Evolutionary conservation across 495 filamentous ascomycete genomes (phyloP), one percentile per base, ranked within the genome.

Genomic region (Stereocaulon alpinum): DNA sequence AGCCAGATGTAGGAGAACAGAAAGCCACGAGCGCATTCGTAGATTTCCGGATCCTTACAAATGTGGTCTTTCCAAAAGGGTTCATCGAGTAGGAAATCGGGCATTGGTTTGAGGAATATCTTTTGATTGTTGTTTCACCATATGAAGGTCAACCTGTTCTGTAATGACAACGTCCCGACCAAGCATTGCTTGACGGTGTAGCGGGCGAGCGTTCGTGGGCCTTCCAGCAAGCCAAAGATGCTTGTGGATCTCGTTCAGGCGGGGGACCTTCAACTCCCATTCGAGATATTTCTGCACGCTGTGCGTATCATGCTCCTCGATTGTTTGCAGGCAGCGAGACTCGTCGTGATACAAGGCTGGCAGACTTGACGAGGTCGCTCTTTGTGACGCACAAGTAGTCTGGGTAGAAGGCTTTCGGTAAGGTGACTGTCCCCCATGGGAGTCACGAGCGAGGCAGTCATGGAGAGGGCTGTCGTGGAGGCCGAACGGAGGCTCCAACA

Each of bases 221-320:
- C 69, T 68, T 6, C 80, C 76, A 34, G 69, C 76, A 1, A 81
- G 42, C 79, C 80, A 80, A 20, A 82, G 70, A 52, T 67, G 72
- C 32, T 65, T 55, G 45, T 72, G 61, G 11, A 75, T 58, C 6
- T 63, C 49, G 30, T 75, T 72, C 22, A 80, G 62, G 40, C 62
- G 12, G 18, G 32, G 42, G 15, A 58, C 55, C n/a, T 45, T n/a
- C 14, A 58, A 43, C 6, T 58, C 55, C 42, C n/a, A 34, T 40
- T 30, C 24, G 6, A 58, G 37, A 34, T 37, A 59, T 1, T 0
- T 27, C 20, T 18, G 44, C 4, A 58, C 20, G 34, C 45, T 47
- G 5, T 22, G 6, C 11, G 24, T 29, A 34, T 58, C 37, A 14
- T 10, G 6, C 7, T 44, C 18, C 12, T 49, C 22, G 55, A 58